Percentiles rank a stretch among this genome's conserved stretches.
Evolutionary conservation across 768 basidiomycete genomes (phyloP).

Genomic region (Suillus tomentosus): DNA sequence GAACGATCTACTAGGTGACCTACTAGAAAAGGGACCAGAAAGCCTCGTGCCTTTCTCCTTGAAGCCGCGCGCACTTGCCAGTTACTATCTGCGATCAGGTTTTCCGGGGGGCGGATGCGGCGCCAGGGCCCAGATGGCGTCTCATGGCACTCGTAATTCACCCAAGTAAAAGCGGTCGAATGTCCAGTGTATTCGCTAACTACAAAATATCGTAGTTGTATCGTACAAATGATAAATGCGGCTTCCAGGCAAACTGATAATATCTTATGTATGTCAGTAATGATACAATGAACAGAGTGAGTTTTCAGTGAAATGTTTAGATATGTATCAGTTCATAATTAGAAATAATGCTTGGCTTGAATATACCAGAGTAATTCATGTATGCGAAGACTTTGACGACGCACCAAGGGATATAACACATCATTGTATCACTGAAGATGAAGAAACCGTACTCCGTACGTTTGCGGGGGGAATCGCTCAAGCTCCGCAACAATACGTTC

Average conservation of each 20-base stretch:
- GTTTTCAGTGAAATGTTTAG: background rate
- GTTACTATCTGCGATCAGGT: background rate
- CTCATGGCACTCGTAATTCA: background rate
- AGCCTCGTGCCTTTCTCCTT: background rate
- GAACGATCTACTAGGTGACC: background rate
- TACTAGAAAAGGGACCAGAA: background rate
- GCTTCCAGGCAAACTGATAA: background rate
- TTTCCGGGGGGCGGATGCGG: background rate
- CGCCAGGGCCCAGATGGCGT: background rate
- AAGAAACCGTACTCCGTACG: slow-evolving; percentile 1
- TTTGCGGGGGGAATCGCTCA: background rate
- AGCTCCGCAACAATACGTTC: slow-evolving; percentile 2
- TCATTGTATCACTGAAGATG: background rate
- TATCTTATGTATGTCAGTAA: background rate
- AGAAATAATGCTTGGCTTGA: background rate
- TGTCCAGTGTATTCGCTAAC: background rate
- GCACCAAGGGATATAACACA: background rate
- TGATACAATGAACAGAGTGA: too few relatives aligned
- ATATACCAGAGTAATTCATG: background rate
- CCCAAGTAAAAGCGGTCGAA: background rate
- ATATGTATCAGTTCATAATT: background rate
- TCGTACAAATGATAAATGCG: background rate
- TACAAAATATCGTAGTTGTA: background rate
- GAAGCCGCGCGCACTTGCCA: background rate
- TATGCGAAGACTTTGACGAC: background rate